phyloP scores from a whole-genome alignment of 108 stramenopile species.

The Aurantiochytrium sp. region DNA sequence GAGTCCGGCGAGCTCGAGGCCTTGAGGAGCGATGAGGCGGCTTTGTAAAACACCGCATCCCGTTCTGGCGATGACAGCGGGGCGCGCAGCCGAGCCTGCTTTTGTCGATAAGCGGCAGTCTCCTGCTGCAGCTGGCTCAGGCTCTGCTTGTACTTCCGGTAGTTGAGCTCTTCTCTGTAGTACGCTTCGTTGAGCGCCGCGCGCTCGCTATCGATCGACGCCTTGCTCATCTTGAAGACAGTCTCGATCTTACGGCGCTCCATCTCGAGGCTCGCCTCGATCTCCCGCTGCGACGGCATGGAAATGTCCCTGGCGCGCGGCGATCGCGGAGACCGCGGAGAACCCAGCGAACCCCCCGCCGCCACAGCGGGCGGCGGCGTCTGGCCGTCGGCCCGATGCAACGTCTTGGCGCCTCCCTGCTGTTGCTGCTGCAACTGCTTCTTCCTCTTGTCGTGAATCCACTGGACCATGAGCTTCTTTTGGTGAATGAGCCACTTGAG shows the following conservation, averaged over 20 bases:
- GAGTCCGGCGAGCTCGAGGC: not conserved
- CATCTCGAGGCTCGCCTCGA: not conserved
- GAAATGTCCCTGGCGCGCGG: not conserved
- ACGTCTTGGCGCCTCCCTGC: too few species aligned
- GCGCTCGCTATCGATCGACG: slow-evolving; percentile 23
- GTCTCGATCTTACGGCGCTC: not conserved
- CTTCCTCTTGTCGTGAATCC: not conserved
- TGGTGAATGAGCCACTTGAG: slow-evolving; percentile 30
- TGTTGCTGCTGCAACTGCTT: too few species aligned
- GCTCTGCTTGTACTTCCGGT: not conserved
- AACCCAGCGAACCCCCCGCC: too few species aligned
- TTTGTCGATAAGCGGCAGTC: not conserved
- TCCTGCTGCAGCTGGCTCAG: not conserved
- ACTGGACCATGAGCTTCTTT: slow-evolving; percentile 29
- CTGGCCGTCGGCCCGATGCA: too few species aligned
- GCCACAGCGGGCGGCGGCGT: too few species aligned
- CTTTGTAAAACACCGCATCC: not conserved
- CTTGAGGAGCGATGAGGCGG: not conserved
- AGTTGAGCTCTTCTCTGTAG: slow-evolving; percentile 7
- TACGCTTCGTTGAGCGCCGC: not conserved
- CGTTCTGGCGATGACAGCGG: not conserved
- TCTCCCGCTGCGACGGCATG: slow-evolving; percentile 27
- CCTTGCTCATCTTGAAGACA: not conserved
- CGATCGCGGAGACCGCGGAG: not conserved
- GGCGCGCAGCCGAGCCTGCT: not conserved